phyloP scores from a whole-genome alignment of 768 basidiomycete species.

The Hygrocybe punicea region DNA sequence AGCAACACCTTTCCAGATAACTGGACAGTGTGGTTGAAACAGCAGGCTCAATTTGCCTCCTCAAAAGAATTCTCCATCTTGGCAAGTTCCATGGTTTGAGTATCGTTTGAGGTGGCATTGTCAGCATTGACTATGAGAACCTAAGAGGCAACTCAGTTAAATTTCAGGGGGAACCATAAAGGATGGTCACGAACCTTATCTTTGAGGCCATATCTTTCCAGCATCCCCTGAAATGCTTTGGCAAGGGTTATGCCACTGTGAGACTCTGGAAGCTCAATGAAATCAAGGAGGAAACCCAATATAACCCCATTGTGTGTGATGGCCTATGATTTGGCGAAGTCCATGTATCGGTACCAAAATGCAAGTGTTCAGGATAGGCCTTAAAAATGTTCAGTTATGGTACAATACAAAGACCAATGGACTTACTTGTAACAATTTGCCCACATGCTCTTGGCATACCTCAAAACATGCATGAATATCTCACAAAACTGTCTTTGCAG shows the following conservation, averaged over 20 bases:
- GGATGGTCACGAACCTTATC: constrained; percentile 13
- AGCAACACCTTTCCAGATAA: constrained; percentile 20
- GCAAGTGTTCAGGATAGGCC: background rate
- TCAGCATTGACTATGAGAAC: constrained; percentile 23
- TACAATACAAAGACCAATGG: background rate
- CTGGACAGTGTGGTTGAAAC: constrained; percentile 29
- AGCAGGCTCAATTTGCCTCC: constrained; percentile 2
- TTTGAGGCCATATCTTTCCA: constrained; percentile 18
- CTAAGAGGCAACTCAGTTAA: constrained; percentile 8
- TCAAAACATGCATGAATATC: constrained; percentile 31
- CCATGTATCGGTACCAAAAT: background rate
- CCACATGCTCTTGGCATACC: constrained; percentile 16
- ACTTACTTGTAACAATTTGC: constrained; percentile 26
- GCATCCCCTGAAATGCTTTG: constrained; percentile 8
- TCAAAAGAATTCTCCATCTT: constrained; percentile 11
- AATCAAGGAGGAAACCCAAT: background rate
- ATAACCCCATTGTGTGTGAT: background rate
- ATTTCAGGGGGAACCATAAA: background rate
- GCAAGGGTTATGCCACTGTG: constrained; percentile 37
- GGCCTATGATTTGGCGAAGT: too few relatives aligned
- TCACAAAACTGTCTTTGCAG: constrained; percentile 26
- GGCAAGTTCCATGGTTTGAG: constrained; percentile 16
- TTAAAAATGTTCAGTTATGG: background rate
- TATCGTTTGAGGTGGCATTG: constrained; percentile 27
- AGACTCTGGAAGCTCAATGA: background rate